Evolutionary conservation across 2,329 filamentous ascomycete genomes (phyloP).

Genomic region (Microdochium paspali): DNA sequence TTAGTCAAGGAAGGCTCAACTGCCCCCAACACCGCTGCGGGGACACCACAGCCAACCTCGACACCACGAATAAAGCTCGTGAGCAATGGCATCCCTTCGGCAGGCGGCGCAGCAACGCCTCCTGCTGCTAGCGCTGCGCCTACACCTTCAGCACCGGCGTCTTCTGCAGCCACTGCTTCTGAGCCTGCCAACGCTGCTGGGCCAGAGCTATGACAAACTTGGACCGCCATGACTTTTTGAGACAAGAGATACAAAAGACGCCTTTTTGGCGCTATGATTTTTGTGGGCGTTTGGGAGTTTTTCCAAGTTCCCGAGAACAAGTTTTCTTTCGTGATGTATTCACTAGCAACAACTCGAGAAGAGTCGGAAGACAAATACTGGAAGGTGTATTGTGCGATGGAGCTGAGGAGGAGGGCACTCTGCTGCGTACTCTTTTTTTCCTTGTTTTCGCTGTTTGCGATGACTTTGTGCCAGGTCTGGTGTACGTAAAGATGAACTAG

Average conservation of each 20-base stretch:
- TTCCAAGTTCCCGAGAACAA: neutral
- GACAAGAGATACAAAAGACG: neutral
- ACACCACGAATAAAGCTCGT: slow-evolving; percentile 61
- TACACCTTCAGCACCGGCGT: neutral
- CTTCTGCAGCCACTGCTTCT: neutral
- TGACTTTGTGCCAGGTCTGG: too few species aligned
- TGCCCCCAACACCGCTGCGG: slow-evolving; percentile 46
- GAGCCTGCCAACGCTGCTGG: neutral
- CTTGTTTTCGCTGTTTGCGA: too few species aligned
- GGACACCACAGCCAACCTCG: slow-evolving; percentile 55
- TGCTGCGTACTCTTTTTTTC: too few species aligned
- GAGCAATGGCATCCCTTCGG: slow-evolving; percentile 13
- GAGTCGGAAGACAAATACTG: too few species aligned
- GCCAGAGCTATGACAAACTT: neutral
- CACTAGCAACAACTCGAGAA: too few species aligned
- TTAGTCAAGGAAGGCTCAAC: slow-evolving; percentile 28
- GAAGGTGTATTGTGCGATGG: too few species aligned
- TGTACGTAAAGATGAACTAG: too few species aligned
- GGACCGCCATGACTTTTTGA: neutral
- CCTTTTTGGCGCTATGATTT: neutral
- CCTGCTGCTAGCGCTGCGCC: neutral
- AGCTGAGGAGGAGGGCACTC: too few species aligned
- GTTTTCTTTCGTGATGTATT: too few species aligned
- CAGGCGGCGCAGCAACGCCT: neutral
- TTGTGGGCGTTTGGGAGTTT: neutral